Base-by-base conservation (phyloP, 2,329 filamentous ascomycete species). In the Xylariaceae sp. region DNA sequence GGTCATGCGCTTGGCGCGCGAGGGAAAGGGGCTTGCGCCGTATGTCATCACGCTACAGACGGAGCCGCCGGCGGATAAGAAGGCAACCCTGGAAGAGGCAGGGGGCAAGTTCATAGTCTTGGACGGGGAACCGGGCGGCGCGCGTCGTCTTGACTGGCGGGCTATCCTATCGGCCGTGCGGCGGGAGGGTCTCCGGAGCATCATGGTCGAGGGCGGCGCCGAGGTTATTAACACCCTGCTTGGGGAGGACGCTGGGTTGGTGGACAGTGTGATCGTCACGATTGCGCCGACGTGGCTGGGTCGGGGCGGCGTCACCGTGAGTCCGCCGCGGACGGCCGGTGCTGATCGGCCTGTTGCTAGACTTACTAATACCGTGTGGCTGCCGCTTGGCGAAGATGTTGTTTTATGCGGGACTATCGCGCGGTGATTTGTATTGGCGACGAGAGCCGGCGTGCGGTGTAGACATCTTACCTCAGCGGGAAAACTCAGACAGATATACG, bases 161-260 rank as follows among this genome's bases (percentile, higher is more conserved):
- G 76, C 78, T 39, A 79, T 95, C 15, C 71, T 95, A 29, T 70
- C 70, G 16, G 73, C 75, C 3, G 69, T 95, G n/a, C 60, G 63
- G 32, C 68, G 67, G 1, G 77, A 87, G 61, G 84, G 84, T 1
- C 73, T 96, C 42, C 70, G 72, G 49, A 96, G 90, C 67, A 77
- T 96, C 54, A 96, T 96, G 92, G 80, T 97, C 46, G 92, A 97
- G 70, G 92, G 92, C 0, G 92, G 92, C 10, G 92, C 82, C 0
- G 76, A 78, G 10, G 84, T 96, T 32, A 89, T 97, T 67, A 95
- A 94, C 67, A 82, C 87, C 36, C 72, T 97, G 16, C 76, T 97
- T 37, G 76, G 80, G 2, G 73, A 74, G 26, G 82, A 84, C 63
- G 75, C 81, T 15, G 63, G 68, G n/a, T 73, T 91, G 8, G 76